Percentiles rank a stretch among this genome's conserved stretches.
phyloP scores from a whole-genome alignment of 371 early-diverging fungal genomes.

The Syncephalastrum monosporum region DNA sequence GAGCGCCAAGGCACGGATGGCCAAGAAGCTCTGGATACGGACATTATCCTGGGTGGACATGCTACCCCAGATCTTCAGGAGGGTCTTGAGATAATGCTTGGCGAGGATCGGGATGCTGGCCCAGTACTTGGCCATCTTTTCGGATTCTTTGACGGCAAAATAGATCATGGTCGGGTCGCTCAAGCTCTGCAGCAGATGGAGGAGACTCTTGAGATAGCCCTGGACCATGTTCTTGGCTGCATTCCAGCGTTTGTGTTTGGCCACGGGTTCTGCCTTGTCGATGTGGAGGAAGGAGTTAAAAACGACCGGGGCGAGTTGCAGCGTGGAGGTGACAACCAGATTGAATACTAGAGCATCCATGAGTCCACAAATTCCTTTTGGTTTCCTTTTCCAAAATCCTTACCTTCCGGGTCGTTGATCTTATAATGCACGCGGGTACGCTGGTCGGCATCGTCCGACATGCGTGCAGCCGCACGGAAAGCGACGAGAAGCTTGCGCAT shows the following conservation, averaged over 20 bases:
- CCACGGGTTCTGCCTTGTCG: conserved; percentile 31
- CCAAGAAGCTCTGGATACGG: conserved; percentile 79
- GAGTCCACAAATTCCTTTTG: too few relatives aligned
- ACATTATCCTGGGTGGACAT: conserved; percentile 63
- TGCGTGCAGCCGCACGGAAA: conserved; percentile 79
- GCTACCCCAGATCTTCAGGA: conserved; percentile 58
- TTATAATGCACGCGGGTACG: conserved; percentile 54
- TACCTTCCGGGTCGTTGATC: conserved; percentile 65
- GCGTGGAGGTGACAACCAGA: conserved; percentile 64
- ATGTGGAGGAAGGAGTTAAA: conserved; percentile 59
- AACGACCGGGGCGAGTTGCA: conserved; percentile 57
- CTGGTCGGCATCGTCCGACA: conserved; percentile 65
- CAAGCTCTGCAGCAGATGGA: conserved; percentile 72
- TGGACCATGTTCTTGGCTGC: conserved; percentile 73
- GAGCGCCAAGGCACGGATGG: conserved; percentile 70
- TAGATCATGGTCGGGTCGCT: conserved; percentile 82
- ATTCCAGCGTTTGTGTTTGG: conserved; percentile 65
- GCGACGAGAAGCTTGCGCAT: conserved; percentile 76
- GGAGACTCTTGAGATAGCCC: conserved; percentile 70
- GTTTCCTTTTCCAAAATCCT: neutral
- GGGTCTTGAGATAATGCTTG: conserved; percentile 73
- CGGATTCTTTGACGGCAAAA: conserved; percentile 78
- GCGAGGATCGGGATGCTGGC: conserved; percentile 78
- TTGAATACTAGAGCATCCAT: conserved; percentile 64
- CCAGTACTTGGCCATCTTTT: conserved; percentile 72